Percentiles rank a stretch among this genome's conserved stretches.
phyloP scores from a whole-genome alignment of 352 stramenopile species.

The Pythium rhizo-oryzae region DNA sequence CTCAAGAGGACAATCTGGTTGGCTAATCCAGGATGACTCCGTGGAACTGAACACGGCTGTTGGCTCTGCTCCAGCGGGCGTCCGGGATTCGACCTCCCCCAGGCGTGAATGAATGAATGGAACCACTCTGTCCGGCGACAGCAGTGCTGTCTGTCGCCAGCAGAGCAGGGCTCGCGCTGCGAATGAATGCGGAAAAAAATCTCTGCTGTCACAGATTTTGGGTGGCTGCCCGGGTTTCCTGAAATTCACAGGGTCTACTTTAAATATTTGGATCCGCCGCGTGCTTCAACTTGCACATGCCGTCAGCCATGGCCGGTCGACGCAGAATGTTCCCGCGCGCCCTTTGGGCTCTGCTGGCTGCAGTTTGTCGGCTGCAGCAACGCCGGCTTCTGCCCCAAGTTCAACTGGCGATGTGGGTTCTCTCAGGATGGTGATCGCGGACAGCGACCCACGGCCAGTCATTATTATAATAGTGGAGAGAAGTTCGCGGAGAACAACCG shows the following conservation, averaged over 20 bases:
- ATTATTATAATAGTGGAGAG: too few relatives aligned
- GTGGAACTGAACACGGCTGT: conserved; percentile 2
- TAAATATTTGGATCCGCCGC: neutral
- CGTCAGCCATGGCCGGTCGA: too few relatives aligned
- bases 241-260: neutral
- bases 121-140: too few relatives aligned
- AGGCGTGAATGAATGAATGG: too few relatives aligned
- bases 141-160: too few relatives aligned
- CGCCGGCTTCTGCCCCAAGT: too few relatives aligned
- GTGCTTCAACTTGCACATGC: conserved; percentile 17
- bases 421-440: neutral
- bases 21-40: conserved; percentile 8
- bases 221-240: conserved; percentile 2
- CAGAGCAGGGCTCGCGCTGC: too few relatives aligned
- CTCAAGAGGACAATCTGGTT: conserved; percentile 4
- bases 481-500: too few relatives aligned
- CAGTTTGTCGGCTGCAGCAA: neutral
- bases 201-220: conserved; percentile 21
- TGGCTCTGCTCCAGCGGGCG: neutral
- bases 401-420: neutral
- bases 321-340: neutral
- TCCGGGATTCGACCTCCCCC: too few relatives aligned
- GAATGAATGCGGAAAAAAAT: neutral
- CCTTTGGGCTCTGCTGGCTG: neutral
- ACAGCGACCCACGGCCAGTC: too few relatives aligned